Percentiles rank a stretch among this genome's conserved stretches.
phyloP scores from a whole-genome alignment of 2,329 filamentous ascomycete genomes.

The Aspergillus pseudoterreus region DNA sequence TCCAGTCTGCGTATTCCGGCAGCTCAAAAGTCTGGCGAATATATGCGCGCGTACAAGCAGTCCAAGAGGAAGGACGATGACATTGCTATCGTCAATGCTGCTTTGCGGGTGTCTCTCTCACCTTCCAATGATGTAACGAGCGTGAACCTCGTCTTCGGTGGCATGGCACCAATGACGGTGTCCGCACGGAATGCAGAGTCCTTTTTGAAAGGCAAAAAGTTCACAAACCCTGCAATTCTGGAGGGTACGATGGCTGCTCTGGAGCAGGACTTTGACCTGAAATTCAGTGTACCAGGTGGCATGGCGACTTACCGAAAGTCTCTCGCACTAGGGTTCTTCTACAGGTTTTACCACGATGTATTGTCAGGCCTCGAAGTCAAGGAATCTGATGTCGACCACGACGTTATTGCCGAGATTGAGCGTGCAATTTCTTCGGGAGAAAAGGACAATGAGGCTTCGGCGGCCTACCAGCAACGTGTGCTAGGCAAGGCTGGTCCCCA shows the following conservation, averaged over 20 bases:
- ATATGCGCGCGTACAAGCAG: slow-evolving; percentile 89
- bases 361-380: slow-evolving; percentile 55
- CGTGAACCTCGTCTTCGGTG: slow-evolving; percentile 82
- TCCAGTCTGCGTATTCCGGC: slow-evolving; percentile 81
- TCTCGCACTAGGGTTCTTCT: slow-evolving; percentile 89
- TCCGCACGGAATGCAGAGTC: slow-evolving; percentile 73
- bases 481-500: slow-evolving; percentile 84
- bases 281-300: slow-evolving; percentile 87
- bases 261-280: slow-evolving; percentile 83
- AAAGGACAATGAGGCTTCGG: slow-evolving; percentile 71
- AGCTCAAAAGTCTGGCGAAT: slow-evolving; percentile 71
- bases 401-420: slow-evolving; percentile 81
- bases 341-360: slow-evolving; percentile 91
- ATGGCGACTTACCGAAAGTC: slow-evolving; percentile 97
- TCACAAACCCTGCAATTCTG: slow-evolving; percentile 75
- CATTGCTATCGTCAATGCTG: slow-evolving; percentile 93
- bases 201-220: slow-evolving; percentile 72
- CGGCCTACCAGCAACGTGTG: slow-evolving; percentile 75
- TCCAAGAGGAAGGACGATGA: slow-evolving; percentile 97
- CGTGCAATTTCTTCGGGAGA: slow-evolving; percentile 74
- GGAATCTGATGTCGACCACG: slow-evolving; percentile 58
- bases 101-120: slow-evolving; percentile 70
- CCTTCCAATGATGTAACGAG: slow-evolving; percentile 67
- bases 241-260: slow-evolving; percentile 87
- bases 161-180: slow-evolving; percentile 92